Evolutionary conservation across 2,329 filamentous ascomycete genomes (phyloP).

Genomic region (Diplodia sapinea): DNA sequence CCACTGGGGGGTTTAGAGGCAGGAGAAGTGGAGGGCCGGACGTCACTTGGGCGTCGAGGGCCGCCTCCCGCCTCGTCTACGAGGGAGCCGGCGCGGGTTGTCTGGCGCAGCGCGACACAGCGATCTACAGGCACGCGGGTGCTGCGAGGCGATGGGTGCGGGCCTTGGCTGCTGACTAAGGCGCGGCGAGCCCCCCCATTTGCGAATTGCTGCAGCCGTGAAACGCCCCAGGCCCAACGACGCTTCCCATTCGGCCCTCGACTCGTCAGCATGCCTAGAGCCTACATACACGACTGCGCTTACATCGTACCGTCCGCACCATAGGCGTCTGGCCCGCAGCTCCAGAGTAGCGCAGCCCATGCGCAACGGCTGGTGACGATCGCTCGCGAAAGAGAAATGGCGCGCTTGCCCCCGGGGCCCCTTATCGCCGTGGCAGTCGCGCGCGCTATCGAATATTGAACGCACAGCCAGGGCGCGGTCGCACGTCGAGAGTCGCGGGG

Average conservation of each 20-base stretch:
- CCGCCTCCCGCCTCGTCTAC: background rate
- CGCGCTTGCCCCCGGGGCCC: background rate
- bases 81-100: slow-evolving; percentile 17
- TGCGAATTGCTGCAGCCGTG: slow-evolving; percentile 1
- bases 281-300: slow-evolving; percentile 9
- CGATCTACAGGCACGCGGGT: slow-evolving; percentile 24
- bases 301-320: background rate
- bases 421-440: slow-evolving; percentile 7
- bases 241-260: slow-evolving; percentile 1
- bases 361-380: slow-evolving; percentile 17
- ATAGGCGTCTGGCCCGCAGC: background rate
- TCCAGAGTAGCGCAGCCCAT: slow-evolving; percentile 9
- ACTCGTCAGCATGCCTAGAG: slow-evolving; percentile 10
- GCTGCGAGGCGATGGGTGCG: background rate
- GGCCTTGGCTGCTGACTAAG: slow-evolving; percentile 13
- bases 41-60: slow-evolving; percentile 9
- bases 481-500: background rate
- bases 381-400: slow-evolving; percentile 7
- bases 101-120: slow-evolving; percentile 17
- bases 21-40: slow-evolving; percentile 16
- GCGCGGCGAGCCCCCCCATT: slow-evolving; percentile 11
- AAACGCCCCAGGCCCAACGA: slow-evolving; percentile 17
- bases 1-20: slow-evolving; percentile 3
- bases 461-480: slow-evolving; percentile 24
- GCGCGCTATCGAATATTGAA: slow-evolving; percentile 23